Base-by-base conservation (phyloP, 2,329 filamentous ascomycete genomes). In the Triangularia verruculosa region DNA sequence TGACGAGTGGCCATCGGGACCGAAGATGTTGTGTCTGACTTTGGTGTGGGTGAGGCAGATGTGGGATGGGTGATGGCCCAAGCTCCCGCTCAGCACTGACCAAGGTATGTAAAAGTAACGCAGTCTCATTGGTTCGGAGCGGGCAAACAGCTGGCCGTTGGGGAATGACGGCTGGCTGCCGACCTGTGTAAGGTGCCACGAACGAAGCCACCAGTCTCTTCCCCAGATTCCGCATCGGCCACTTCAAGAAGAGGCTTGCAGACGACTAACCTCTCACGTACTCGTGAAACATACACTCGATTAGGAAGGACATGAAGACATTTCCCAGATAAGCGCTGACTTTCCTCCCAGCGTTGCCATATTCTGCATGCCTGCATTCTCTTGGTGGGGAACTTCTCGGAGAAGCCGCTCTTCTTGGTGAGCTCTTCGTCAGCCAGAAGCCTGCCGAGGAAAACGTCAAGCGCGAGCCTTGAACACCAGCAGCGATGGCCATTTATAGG, bases 401-500 rank as follows among this genome's bases (percentile, higher is more conserved):
- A 47, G 39, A 47, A 47, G n/a, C 39, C n/a, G 39, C 39, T 20
- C 9, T 2, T 47, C 20, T 9, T 11, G 39, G 39, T 47, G 39
- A 47, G n/a, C 39, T 47, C 39, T 5, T 47, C 39, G 39, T 20
- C n/a, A 22, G 13, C 13, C n/a, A 47, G 39, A 17, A 20, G n/a
- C 34, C 9, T 47, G 39, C 39, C 39, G 39, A 47, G 39, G 20
- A 9, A 7, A 43, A n/a, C n/a, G 8, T 13, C 15, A 43, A n/a
- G 15, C 34, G 34, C 34, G 34, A 43, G 34, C 15, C 17, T n/a
- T 47, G 39, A 47, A 47, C n/a, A 17, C 39, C n/a, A n/a, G n/a
- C n/a, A n/a, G n/a, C n/a, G n/a, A n/a, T 47, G 39, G n/a, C 39
- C 39, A 58, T 24, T 43, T 58, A 43, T 58, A 58, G 56, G 56